Percentiles rank a stretch among this genome's conserved stretches.
These are phyloP conservation scores for Casuarina glauca DNA, from an alignment of 306 rosid species.

Conservation along the genomic window DNA sequence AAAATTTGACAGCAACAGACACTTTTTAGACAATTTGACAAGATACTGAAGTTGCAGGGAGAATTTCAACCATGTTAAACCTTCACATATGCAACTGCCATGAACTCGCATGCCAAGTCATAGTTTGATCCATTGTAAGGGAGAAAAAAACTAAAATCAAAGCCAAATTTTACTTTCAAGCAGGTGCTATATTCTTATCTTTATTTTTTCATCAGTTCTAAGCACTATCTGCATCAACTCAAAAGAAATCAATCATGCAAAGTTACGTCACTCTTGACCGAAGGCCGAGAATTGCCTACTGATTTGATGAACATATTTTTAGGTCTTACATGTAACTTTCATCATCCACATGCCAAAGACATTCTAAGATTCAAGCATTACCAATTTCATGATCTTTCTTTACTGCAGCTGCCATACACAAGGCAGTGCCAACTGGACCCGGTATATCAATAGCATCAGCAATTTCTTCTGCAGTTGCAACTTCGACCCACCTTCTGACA, in stretches of 20 bases:
- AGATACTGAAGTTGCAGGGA: background rate
- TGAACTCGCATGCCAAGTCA: background rate
- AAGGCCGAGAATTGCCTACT: background rate
- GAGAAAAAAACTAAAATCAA: background rate
- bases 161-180: background rate
- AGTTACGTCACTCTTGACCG: background rate
- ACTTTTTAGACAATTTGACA: background rate
- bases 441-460: constrained; percentile 80
- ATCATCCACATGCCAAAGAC: background rate
- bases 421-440: constrained; percentile 83
- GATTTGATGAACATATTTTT: background rate
- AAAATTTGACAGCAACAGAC: background rate
- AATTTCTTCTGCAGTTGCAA: constrained; percentile 81
- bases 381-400: constrained; percentile 96
- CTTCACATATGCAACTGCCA: background rate
- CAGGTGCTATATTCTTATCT: background rate
- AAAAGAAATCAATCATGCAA: background rate
- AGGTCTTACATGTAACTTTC: background rate
- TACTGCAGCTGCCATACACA: constrained; percentile 97
- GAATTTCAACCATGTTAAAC: background rate
- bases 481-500: constrained; percentile 92
- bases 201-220: background rate
- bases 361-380: constrained; percentile 33
- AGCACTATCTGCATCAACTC: background rate
- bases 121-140: background rate